phyloP scores from a whole-genome alignment of 1,284 basidiomycete genomes.

The Ustilago xerochloae region DNA sequence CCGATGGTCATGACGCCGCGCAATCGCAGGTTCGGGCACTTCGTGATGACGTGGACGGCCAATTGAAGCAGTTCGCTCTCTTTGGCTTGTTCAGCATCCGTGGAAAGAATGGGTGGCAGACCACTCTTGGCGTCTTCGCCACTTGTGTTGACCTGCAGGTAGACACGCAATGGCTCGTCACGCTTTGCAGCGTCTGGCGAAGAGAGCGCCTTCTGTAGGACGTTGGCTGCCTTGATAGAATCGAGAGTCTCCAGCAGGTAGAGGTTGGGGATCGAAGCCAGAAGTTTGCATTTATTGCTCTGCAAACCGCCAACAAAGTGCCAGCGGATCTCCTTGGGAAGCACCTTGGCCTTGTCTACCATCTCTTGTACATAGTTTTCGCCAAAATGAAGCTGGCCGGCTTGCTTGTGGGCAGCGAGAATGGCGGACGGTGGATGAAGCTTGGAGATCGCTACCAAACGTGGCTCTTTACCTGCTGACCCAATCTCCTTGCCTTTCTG shows the following conservation, averaged over 20 bases:
- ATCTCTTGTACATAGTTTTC: constrained; percentile 98
- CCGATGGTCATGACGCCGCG: constrained; percentile 98
- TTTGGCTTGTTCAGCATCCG: constrained; percentile 44
- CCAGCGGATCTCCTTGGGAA: constrained; percentile 74
- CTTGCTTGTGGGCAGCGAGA: constrained; percentile 71
- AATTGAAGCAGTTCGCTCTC: constrained; percentile 73
- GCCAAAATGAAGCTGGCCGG: constrained; percentile 88
- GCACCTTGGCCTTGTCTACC: constrained; percentile 75
- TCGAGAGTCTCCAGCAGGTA: constrained; percentile 90
- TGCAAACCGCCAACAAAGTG: constrained; percentile 96
- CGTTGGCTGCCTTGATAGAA: constrained; percentile 83
- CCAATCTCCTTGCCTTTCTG: constrained; percentile 39
- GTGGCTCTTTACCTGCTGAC: constrained; percentile 61
- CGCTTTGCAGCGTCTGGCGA: constrained; percentile 68
- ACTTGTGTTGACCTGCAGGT: constrained; percentile 94
- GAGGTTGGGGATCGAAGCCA: constrained; percentile 90
- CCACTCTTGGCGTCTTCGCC: constrained; percentile 91
- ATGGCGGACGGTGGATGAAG: constrained; percentile 90
- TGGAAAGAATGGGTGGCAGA: constrained; percentile 73
- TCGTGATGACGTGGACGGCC: constrained; percentile 77
- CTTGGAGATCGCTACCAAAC: constrained; percentile 92
- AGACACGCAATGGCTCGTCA: constrained; percentile 76
- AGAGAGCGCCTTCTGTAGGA: constrained; percentile 82
- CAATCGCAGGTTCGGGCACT: constrained; percentile 80
- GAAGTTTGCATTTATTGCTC: constrained; percentile 90